Evolutionary conservation across 495 filamentous ascomycete species (phyloP).

Genomic region (Trichoderma parareesei): DNA sequence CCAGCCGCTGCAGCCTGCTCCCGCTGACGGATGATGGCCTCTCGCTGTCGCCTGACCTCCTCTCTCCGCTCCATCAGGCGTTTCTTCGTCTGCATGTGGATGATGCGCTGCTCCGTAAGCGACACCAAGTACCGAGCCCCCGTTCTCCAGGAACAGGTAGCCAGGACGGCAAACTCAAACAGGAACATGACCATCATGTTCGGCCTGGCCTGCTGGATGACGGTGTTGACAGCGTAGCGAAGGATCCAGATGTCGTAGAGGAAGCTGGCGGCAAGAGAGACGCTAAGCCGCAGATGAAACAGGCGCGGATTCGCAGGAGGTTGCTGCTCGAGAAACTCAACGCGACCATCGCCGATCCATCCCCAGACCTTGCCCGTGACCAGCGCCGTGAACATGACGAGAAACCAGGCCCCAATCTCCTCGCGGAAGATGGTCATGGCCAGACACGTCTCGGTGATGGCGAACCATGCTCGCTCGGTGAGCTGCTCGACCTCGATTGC

Average conservation of each 20-base stretch:
- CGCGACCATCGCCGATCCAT: slow-evolving; percentile 92
- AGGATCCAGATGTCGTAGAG: slow-evolving; percentile 70
- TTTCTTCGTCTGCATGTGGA: slow-evolving; percentile 57
- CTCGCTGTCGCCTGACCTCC: slow-evolving; percentile 49
- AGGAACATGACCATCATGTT: slow-evolving; percentile 99
- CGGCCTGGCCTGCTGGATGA: slow-evolving; percentile 75
- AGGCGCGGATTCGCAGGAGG: slow-evolving; percentile 80
- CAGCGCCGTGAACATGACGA: slow-evolving; percentile 92
- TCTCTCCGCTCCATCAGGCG: slow-evolving; percentile 53
- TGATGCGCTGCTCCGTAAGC: slow-evolving; percentile 68
- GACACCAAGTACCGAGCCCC: slow-evolving; percentile 68
- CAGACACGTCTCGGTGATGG: slow-evolving; percentile 89
- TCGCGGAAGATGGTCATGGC: slow-evolving; percentile 99
- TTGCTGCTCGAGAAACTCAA: slow-evolving; percentile 92
- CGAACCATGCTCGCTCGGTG: slow-evolving; percentile 96
- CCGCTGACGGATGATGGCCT: slow-evolving; percentile 55
- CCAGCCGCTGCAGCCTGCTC: slow-evolving; percentile 38
- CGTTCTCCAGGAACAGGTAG: slow-evolving; percentile 72
- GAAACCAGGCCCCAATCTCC: slow-evolving; percentile 84
- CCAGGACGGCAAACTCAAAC: slow-evolving; percentile 88
- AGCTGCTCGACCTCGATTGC: slow-evolving; percentile 93
- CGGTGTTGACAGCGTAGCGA: slow-evolving; percentile 68
- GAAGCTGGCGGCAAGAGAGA: slow-evolving; percentile 70
- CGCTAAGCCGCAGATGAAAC: slow-evolving; percentile 77
- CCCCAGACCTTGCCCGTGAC: slow-evolving; percentile 93